A percentile compares a stretch with the other conserved stretches of the same genome.
Evolutionary conservation across 2,329 filamentous ascomycete species (phyloP).

Genomic region (Aspergillus sp.): DNA sequence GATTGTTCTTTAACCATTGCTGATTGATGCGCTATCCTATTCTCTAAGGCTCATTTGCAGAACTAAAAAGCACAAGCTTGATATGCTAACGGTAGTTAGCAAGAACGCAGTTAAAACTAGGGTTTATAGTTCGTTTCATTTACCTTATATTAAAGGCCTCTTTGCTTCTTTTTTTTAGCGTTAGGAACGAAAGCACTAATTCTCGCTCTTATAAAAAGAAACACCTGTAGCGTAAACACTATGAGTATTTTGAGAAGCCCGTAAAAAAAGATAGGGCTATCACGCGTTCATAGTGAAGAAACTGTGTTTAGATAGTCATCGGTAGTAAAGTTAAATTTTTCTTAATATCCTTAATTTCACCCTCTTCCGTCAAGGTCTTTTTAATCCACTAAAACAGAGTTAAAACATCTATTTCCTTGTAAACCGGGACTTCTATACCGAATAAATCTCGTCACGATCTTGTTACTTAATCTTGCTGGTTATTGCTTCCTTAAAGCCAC

Average conservation of each 20-base stretch:
- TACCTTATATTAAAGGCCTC: neutral
- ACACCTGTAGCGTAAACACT: constrained; percentile 3
- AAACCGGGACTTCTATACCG: constrained; percentile 1
- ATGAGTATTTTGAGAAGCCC: constrained; percentile 3
- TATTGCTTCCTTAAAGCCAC: constrained; percentile 3
- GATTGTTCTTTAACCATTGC: neutral
- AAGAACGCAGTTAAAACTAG: neutral
- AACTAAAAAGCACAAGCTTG: neutral
- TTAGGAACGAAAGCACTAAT: constrained; percentile 2
- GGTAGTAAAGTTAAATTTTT: constrained; percentile 5
- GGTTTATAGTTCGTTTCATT: neutral
- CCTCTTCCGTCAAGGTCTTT: constrained; percentile 4
- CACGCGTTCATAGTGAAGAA: neutral
- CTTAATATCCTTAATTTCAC: constrained; percentile 3
- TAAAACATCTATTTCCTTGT: neutral
- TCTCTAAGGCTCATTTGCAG: neutral
- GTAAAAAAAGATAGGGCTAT: constrained; percentile 2
- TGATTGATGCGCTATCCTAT: neutral
- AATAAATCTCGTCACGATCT: constrained; percentile 4
- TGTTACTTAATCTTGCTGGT: constrained; percentile 1
- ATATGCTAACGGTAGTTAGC: neutral
- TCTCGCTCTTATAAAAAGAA: constrained; percentile 3
- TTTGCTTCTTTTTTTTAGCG: neutral
- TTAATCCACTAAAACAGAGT: constrained; percentile 3
- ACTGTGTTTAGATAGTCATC: constrained; percentile 3